phyloP scores from a whole-genome alignment of 352 stramenopile genomes.

The Globisporangium alternatum region DNA sequence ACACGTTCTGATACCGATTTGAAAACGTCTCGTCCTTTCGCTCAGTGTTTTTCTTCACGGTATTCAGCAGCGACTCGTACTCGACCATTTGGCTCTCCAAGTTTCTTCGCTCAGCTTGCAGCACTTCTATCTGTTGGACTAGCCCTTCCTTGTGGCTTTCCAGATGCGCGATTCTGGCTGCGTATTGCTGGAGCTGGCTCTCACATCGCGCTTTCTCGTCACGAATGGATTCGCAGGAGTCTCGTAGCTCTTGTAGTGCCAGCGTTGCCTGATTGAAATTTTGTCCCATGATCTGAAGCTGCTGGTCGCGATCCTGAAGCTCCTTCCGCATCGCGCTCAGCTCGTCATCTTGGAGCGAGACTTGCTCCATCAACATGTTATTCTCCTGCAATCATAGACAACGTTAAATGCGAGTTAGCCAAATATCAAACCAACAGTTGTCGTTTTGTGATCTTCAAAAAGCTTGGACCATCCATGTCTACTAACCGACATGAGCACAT shows the following conservation, averaged over 20 bases:
- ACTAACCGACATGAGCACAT: conserved; percentile 72
- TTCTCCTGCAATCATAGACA: conserved; percentile 44
- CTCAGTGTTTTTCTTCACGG: conserved; percentile 57
- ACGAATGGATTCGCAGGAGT: conserved; percentile 46
- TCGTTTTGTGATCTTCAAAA: neutral
- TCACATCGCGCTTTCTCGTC: conserved; percentile 69
- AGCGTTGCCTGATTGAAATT: conserved; percentile 76
- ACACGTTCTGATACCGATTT: conserved; percentile 69
- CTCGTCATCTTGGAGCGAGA: conserved; percentile 74
- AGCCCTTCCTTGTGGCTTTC: conserved; percentile 55
- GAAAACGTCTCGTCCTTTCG: conserved; percentile 64
- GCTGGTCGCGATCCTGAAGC: conserved; percentile 57
- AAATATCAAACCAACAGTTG: neutral
- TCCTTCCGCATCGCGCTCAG: conserved; percentile 63
- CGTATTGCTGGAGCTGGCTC: conserved; percentile 66
- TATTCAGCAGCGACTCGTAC: conserved; percentile 57
- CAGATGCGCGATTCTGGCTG: conserved; percentile 56
- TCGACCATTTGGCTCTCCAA: conserved; percentile 53
- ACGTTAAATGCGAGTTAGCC: neutral
- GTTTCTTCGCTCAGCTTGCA: conserved; percentile 28
- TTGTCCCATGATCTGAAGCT: conserved; percentile 66
- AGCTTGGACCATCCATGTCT: neutral
- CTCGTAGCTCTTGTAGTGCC: conserved; percentile 61
- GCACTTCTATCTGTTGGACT: conserved; percentile 29
- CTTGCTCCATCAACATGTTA: conserved; percentile 78